These are phyloP conservation scores for Coemansia sp. DNA, from an alignment of 192 early-diverging fungal species.

Conservation along the genomic window DNA sequence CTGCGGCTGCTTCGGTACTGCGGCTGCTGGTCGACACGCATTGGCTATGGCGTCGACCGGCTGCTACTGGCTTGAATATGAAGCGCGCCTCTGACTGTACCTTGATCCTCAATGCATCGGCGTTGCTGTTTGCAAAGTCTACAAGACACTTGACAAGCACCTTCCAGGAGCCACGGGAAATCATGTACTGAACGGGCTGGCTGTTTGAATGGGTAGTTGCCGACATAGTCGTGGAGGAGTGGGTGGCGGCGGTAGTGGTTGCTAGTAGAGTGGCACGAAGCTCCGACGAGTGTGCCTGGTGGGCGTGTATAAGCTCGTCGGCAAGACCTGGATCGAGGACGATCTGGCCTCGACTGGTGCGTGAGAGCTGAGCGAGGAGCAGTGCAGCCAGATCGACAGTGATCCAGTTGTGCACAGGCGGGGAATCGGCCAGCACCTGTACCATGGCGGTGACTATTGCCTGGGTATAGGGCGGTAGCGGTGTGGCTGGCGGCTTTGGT, in stretches of 20 bases:
- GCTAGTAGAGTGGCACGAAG: constrained; percentile 33
- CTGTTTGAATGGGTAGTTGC: background rate
- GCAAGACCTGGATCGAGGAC: constrained; percentile 15
- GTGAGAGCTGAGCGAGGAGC: constrained; percentile 21
- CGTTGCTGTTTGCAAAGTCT: constrained; percentile 35
- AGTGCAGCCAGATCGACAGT: constrained; percentile 33
- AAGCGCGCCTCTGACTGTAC: constrained; percentile 29
- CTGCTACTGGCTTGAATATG: constrained; percentile 13
- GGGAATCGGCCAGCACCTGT: constrained; percentile 30
- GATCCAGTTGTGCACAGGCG: constrained; percentile 26
- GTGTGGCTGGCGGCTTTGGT: background rate
- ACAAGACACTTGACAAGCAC: constrained; percentile 28
- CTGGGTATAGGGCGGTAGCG: constrained; percentile 22
- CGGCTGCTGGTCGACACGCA: too few relatives aligned
- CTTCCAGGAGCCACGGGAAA: constrained; percentile 28
- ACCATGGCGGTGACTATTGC: constrained; percentile 23
- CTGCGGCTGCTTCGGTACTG: background rate
- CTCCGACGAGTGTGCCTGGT: constrained; percentile 26
- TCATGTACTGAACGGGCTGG: background rate
- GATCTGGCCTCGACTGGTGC: constrained; percentile 10
- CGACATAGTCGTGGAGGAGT: background rate
- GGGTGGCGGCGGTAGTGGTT: background rate
- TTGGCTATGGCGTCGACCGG: too few relatives aligned
- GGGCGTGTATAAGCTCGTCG: constrained; percentile 21
- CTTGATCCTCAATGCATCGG: constrained; percentile 28